phyloP scores from a whole-genome alignment of 1,284 basidiomycete genomes.

The Pholiota adiposa region DNA sequence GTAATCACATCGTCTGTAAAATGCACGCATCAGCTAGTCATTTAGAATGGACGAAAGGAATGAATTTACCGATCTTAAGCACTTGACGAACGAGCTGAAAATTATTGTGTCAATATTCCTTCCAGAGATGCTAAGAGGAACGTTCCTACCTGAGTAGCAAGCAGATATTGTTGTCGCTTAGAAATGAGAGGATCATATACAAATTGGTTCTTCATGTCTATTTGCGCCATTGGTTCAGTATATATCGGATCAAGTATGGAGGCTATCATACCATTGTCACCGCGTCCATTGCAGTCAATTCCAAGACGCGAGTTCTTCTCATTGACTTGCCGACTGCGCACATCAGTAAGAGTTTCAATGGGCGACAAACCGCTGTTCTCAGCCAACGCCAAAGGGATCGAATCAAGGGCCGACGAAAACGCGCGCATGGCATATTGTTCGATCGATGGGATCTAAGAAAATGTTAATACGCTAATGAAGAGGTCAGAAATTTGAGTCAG shows the following conservation, averaged over 20 bases:
- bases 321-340: slow-evolving; percentile 92
- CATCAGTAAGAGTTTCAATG: slow-evolving; percentile 94
- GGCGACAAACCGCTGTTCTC: slow-evolving; percentile 97
- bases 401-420: slow-evolving; percentile 92
- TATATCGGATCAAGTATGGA: slow-evolving; percentile 1
- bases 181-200: slow-evolving; percentile 98
- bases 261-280: slow-evolving; percentile 77
- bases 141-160: slow-evolving; percentile 89
- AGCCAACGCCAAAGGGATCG: slow-evolving; percentile 92
- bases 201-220: slow-evolving; percentile 98
- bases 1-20: slow-evolving; percentile 66
- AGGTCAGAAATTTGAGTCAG: neutral
- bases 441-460: slow-evolving; percentile 83
- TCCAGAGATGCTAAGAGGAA: neutral
- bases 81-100: slow-evolving; percentile 69
- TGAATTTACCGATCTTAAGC: slow-evolving; percentile 68
- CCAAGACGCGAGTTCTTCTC: slow-evolving; percentile 88
- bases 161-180: slow-evolving; percentile 95
- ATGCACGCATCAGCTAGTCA: slow-evolving; percentile 1
- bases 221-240: slow-evolving; percentile 33
- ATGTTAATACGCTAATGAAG: neutral
- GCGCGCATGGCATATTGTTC: slow-evolving; percentile 99
- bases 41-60: slow-evolving; percentile 11
- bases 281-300: slow-evolving; percentile 90
- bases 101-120: slow-evolving; percentile 10